phyloP scores from a whole-genome alignment of 148 eudicot species.

The Agrostemma githago region DNA sequence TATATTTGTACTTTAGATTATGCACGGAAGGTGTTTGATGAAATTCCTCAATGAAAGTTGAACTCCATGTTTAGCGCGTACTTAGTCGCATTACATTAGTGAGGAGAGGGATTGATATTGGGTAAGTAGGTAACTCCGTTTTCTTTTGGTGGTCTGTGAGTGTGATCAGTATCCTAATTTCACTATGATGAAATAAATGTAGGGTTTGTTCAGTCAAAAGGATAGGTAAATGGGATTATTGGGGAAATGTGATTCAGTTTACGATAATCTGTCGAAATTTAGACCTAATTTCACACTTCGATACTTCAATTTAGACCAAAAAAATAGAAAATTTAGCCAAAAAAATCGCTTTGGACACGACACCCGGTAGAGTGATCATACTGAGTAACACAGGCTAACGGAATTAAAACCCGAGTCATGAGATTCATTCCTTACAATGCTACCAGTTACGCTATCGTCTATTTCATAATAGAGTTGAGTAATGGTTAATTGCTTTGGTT shows the following conservation, averaged over 20 bases:
- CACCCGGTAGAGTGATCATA: too few relatives aligned
- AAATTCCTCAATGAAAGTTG: conserved; percentile 17
- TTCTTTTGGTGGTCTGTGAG: neutral
- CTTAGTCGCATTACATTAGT: too few relatives aligned
- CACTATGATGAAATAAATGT: neutral
- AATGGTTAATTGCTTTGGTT: neutral
- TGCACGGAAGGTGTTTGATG: conserved; percentile 28
- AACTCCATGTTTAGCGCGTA: neutral
- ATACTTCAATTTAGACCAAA: too few relatives aligned
- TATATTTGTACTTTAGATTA: neutral
- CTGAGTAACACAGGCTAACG: neutral
- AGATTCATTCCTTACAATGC: neutral
- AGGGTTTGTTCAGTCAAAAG: neutral
- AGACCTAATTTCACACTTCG: too few relatives aligned
- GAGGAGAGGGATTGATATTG: neutral
- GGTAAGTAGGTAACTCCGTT: neutral
- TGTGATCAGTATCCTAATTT: neutral
- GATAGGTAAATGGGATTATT: neutral
- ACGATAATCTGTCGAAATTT: too few relatives aligned
- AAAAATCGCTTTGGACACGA: too few relatives aligned
- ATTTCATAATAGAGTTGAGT: neutral
- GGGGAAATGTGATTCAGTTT: neutral
- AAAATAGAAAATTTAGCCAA: too few relatives aligned
- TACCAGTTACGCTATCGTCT: neutral
- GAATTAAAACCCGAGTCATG: neutral